Evolutionary conservation across 2,329 filamentous ascomycete genomes (phyloP).

Genomic region (Aureobasidium sp.): DNA sequence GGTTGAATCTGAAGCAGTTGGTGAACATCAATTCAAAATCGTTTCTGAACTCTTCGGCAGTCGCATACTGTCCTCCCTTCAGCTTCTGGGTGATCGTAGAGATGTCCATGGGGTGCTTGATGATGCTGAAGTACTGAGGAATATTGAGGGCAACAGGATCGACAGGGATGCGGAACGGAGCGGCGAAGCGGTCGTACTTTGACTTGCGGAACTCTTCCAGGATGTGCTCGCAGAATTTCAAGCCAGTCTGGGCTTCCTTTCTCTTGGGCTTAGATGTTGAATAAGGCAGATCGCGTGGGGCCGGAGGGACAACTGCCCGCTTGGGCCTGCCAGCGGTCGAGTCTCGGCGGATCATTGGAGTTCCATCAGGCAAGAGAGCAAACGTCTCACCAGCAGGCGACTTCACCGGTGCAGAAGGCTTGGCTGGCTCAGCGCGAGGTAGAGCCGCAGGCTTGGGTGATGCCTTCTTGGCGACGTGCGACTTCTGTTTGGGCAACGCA

Average conservation of each 20-base stretch:
- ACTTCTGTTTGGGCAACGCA: conserved; percentile 45
- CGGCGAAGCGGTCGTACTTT: conserved; percentile 61
- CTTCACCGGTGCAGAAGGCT: conserved; percentile 38
- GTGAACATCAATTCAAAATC: conserved; percentile 77
- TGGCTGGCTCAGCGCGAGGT: conserved; percentile 18
- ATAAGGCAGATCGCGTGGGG: conserved; percentile 87
- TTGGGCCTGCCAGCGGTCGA: conserved; percentile 81
- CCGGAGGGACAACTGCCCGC: conserved; percentile 86
- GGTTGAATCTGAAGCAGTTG: conserved; percentile 92
- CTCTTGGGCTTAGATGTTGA: conserved; percentile 75
- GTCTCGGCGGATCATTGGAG: conserved; percentile 78
- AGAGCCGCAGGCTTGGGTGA: conserved; percentile 27
- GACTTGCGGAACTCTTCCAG: conserved; percentile 69
- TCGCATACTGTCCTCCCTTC: conserved; percentile 69
- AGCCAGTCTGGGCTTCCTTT: conserved; percentile 80
- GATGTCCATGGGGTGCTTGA: conserved; percentile 97
- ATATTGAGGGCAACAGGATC: conserved; percentile 93
- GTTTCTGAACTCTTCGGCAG: conserved; percentile 74
- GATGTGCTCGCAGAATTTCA: conserved; percentile 82
- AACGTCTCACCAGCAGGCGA: conserved; percentile 53
- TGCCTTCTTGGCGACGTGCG: conserved; percentile 50
- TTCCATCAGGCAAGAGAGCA: conserved; percentile 68
- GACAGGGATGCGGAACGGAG: conserved; percentile 74
- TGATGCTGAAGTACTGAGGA: conserved; percentile 83
- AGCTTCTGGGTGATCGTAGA: conserved; percentile 74